Evolutionary conservation across 371 early-diverging fungal genomes (phyloP).

Genomic region (Rhizopus sp.): DNA sequence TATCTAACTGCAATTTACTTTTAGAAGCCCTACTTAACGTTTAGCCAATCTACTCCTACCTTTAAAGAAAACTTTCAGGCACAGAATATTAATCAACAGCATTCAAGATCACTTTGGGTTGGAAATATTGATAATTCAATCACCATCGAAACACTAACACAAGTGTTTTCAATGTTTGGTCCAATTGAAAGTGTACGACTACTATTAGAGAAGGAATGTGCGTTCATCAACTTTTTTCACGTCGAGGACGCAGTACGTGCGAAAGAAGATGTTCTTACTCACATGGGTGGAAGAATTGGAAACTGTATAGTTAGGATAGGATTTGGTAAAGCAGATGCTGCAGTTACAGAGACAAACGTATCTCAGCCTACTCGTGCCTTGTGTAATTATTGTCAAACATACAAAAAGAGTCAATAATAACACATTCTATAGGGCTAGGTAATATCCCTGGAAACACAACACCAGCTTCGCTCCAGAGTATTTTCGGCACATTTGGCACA

Average conservation of each 20-base stretch:
- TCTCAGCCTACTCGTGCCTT: conserved; percentile 53
- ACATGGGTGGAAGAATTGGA: conserved; percentile 75
- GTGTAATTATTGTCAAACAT: conserved; percentile 35
- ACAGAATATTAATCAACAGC: conserved; percentile 23
- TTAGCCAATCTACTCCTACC: conserved; percentile 42
- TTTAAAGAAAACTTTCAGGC: conserved; percentile 4
- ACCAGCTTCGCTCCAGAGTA: conserved; percentile 69
- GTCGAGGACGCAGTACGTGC: conserved; percentile 90
- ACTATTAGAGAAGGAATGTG: conserved; percentile 94
- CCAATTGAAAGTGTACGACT: conserved; percentile 92
- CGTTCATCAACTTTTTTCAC: conserved; percentile 89
- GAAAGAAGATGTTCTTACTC: conserved; percentile 80
- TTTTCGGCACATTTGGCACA: conserved; percentile 84
- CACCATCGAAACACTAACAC: conserved; percentile 77
- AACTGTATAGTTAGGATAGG: conserved; percentile 84
- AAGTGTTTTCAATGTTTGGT: conserved; percentile 88
- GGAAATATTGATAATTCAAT: conserved; percentile 88
- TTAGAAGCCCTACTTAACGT: conserved; percentile 33
- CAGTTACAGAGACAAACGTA: conserved; percentile 35
- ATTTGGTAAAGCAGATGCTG: conserved; percentile 88
- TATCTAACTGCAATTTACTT: conserved; percentile 2
- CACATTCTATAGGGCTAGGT: conserved; percentile 76
- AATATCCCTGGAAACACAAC: conserved; percentile 86
- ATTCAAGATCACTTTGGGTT: conserved; percentile 91
- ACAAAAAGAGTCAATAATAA: conserved; percentile 1